Evolutionary conservation across 441 rosid genomes (phyloP), one percentile per base, ranked within the genome.

Genomic region (Adansonia rubrostipa): DNA sequence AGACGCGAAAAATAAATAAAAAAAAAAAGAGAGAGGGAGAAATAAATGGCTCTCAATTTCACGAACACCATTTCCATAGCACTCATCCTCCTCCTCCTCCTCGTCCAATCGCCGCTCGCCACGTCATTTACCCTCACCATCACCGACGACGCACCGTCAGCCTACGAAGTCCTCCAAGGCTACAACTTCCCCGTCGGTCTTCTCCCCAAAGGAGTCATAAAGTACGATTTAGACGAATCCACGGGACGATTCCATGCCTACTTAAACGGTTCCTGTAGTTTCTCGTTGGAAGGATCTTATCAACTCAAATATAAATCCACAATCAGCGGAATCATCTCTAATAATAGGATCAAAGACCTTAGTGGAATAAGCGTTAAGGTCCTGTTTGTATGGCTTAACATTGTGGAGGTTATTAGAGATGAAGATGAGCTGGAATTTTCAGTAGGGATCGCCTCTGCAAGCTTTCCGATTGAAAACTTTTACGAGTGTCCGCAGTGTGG

Each of bases 391-490:
- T 95, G 99, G 99, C 80, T 95, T 22, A 90, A 92, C 58, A 95
- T 95, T 5, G 93, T 93, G 56, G 96, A 95, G 85, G 98, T 93
- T 15, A 57, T n/a, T 54, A 82, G 98, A 82, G 73, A 80, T 0
- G 92, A 83, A 1, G 90, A 89, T 54, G 87, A 92, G 45, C 89
- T 93, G 40, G 86, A 77, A 4, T 92, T 95, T 85, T 95, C 97
- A 5, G 97, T 93, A n/a, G 99, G 99, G 77, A 86, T 95, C 66
- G 91, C 96, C 14, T 95, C 99, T 10, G 98, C 99, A 0, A 81
- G 74, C 22, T 95, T 95, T 77, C 47, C 83, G 9, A 88, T 93
- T 69, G 92, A 84, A 17, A 94, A 92, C 80, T 95, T 95, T 84
- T 92, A 56, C 20, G 96, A 82, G 84, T 87, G 89, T 58, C 99